Evolutionary conservation across 257 asterid species (phyloP), one percentile per base, ranked within the genome.

Genomic region (Anisodus tanguticus): DNA sequence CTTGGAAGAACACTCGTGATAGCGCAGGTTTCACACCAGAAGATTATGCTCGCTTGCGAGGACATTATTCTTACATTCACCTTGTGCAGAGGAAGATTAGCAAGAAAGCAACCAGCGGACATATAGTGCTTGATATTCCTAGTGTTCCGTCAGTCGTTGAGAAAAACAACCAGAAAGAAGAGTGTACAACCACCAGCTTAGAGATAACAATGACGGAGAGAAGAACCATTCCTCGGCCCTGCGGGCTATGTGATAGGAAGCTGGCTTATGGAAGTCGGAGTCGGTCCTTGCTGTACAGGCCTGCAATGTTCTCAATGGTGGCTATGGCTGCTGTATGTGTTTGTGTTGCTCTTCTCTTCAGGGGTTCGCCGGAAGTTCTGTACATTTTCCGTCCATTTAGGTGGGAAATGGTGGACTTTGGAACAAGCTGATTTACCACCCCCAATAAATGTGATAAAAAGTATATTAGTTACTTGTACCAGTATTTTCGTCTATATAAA

Each of bases 271-370:
- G 93, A 82, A 84, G 77, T 11, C 88, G 90, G 17, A 81, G 88
- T n/a, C 87, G 86, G 66, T 88, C 91, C 49, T 84, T 89, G 83
- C 87, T 92, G 10, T 91, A 90, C 88, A 91, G 89, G 89, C 97
- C 97, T 4, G 93, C 92, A 2, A 90, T 92, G 95, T 90, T 92
- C 53, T 93, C 97, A 0, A 93, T 94, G 97, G 85, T 94, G 82
- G 95, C 93, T 74, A 89, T 94, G 81, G 97, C 98, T 22, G 96
- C 95, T 5, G 94, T 94, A 1, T 94, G 98, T 26, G 98, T 93
- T 58, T 94, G 98, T 16, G 97, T 93, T 79, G 97, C 97, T 17
- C 95, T 94, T 80, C 93, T 93, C 9, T 89, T 93, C 87, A 93
- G 92, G 89, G 91, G 96, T 89, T 92, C 91, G 0, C 97, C 97